A percentile compares a stretch with the other conserved stretches of the same genome.
phyloP scores from a whole-genome alignment of 306 rosid genomes.

The Cucumis sativus region DNA sequence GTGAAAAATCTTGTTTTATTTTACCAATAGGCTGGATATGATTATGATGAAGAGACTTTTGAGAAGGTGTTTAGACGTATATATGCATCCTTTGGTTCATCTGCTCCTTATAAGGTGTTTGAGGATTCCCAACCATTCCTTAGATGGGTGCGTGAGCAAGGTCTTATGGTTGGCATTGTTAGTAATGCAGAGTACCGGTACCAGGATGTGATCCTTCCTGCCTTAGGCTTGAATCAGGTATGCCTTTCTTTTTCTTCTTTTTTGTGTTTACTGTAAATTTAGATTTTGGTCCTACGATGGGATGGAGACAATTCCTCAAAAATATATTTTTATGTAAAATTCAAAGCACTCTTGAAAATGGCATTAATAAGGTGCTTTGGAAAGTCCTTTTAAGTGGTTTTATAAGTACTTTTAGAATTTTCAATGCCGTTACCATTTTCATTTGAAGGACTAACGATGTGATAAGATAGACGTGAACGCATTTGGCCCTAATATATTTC shows the following conservation, averaged over 20 bases:
- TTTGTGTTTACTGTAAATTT: background rate
- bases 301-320: background rate
- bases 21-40: conserved; percentile 81
- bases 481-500: background rate
- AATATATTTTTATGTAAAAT: background rate
- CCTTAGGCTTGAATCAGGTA: conserved; percentile 66
- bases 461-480: background rate
- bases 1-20: conserved; percentile 20
- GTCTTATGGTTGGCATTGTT: conserved; percentile 71
- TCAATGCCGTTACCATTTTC: background rate
- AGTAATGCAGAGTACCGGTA: conserved; percentile 88
- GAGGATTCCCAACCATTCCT: conserved; percentile 84
- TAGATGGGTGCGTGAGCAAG: conserved; percentile 69
- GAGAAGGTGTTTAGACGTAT: conserved; percentile 88
- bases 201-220: conserved; percentile 82
- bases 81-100: conserved; percentile 81
- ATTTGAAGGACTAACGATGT: background rate
- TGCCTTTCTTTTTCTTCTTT: background rate
- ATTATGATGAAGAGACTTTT: conserved; percentile 89
- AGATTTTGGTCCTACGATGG: background rate
- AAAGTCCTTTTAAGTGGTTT: background rate
- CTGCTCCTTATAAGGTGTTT: conserved; percentile 77
- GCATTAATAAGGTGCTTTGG: background rate
- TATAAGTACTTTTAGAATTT: background rate
- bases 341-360: background rate